phyloP scores from a whole-genome alignment of 2,329 filamentous ascomycete species.

The Plectosphaerella plurivora region DNA sequence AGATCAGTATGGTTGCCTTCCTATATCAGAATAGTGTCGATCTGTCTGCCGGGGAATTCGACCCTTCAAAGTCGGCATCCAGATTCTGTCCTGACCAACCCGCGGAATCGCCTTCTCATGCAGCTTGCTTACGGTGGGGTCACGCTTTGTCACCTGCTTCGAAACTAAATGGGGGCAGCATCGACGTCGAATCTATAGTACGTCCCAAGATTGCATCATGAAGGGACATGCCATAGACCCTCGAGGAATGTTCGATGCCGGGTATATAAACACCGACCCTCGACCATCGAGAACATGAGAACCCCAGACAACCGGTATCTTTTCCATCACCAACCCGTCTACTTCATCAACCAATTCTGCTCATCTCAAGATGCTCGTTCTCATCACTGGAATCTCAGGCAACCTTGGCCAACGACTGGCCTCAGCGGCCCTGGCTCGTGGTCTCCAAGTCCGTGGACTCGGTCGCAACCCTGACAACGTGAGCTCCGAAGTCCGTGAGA shows the following conservation, averaged over 20 bases:
- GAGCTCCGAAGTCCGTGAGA: constrained; percentile 3
- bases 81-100: too few species aligned
- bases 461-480: constrained; percentile 24
- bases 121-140: neutral
- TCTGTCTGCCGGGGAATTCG: neutral
- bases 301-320: too few species aligned
- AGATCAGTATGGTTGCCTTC: neutral
- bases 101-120: neutral
- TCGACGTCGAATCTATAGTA: too few species aligned
- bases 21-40: neutral
- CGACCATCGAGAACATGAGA: too few species aligned
- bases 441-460: constrained; percentile 28
- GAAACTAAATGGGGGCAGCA: too few species aligned
- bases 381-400: constrained; percentile 30
- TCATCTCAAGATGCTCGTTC: constrained; percentile 23
- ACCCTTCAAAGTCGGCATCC: neutral
- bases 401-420: constrained; percentile 25
- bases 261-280: too few species aligned
- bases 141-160: too few species aligned
- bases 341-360: neutral
- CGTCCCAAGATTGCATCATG: too few species aligned
- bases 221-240: too few species aligned
- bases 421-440: constrained; percentile 16
- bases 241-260: too few species aligned
- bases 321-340: too few species aligned